These are phyloP conservation scores for Clarkia xantiana DNA, from an alignment of 345 rosid species.

Conservation along the genomic window DNA sequence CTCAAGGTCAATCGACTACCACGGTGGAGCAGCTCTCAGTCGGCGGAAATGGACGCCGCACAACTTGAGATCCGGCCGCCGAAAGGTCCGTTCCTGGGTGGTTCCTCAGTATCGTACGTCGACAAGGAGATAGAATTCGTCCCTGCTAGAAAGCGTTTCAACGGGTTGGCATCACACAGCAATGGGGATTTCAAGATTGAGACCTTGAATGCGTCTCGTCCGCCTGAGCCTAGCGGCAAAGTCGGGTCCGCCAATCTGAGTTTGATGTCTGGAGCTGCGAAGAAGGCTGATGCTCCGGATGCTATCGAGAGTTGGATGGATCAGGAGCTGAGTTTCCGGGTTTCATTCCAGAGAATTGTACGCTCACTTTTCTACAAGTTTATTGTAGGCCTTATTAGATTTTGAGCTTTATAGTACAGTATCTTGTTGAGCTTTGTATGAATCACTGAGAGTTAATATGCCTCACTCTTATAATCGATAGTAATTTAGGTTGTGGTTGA, in stretches of 20 bases:
- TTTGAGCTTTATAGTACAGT: not conserved
- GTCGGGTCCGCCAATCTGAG: conserved; percentile 4
- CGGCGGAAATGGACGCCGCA: conserved; percentile 8
- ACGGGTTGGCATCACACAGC: conserved; percentile 21
- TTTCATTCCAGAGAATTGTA: conserved; percentile 63
- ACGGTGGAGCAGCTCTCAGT: too few relatives aligned
- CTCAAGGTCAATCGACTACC: not conserved
- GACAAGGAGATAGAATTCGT: conserved; percentile 46
- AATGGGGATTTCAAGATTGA: conserved; percentile 53
- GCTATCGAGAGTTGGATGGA: conserved; percentile 40
- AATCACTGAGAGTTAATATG: too few relatives aligned
- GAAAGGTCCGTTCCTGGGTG: conserved; percentile 6
- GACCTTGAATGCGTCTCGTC: conserved; percentile 46
- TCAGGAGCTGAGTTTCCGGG: conserved; percentile 48
- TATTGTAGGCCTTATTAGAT: not conserved
- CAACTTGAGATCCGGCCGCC: conserved; percentile 13
- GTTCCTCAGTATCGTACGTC: conserved; percentile 20
- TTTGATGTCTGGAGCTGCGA: conserved; percentile 8
- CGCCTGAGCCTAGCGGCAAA: conserved; percentile 12
- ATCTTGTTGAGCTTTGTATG: too few relatives aligned
- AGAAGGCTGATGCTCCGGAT: conserved; percentile 39
- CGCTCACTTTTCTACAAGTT: conserved; percentile 12
- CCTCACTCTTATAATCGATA: too few relatives aligned
- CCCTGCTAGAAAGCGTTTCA: conserved; percentile 43
- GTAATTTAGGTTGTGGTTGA: not conserved